Percentiles rank a stretch among this genome's conserved stretches.
phyloP scores from a whole-genome alignment of 345 rosid species.

The Brassica incana region DNA sequence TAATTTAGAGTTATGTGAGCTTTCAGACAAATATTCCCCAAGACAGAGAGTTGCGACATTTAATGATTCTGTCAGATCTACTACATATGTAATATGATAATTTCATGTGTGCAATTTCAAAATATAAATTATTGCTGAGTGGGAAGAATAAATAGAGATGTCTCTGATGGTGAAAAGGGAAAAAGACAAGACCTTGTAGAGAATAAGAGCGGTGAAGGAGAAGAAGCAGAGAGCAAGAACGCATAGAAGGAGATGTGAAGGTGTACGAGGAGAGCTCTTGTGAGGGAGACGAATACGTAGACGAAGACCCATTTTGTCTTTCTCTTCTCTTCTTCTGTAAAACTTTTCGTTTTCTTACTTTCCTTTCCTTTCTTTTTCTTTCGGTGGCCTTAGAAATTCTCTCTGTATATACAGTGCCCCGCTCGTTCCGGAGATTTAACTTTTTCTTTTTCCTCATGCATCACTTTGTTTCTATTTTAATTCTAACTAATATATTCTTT shows the following conservation, averaged over 20 bases:
- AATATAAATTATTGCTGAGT: not conserved
- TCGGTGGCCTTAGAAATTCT: conserved; percentile 16
- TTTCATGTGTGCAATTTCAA: not conserved
- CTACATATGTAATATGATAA: not conserved
- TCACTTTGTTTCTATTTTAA: conserved; percentile 25
- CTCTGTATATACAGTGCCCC: conserved; percentile 27
- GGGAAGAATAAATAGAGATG: not conserved
- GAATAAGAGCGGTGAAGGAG: conserved; percentile 60
- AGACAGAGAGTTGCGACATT: not conserved
- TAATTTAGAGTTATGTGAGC: conserved; percentile 6
- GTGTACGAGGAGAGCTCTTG: conserved; percentile 46
- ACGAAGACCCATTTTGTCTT: conserved; percentile 26
- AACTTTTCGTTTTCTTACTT: conserved; percentile 7
- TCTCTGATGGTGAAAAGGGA: not conserved
- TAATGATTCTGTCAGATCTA: not conserved
- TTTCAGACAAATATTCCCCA: not conserved
- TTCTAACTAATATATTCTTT: too few species aligned
- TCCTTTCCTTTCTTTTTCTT: not conserved
- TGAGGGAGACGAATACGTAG: conserved; percentile 43
- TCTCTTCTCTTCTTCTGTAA: not conserved
- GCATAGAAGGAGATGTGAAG: conserved; percentile 52
- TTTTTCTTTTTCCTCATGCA: not conserved
- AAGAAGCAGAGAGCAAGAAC: conserved; percentile 52
- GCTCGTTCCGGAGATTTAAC: conserved; percentile 23
- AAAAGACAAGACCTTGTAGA: conserved; percentile 58